These are phyloP conservation scores for Helotiales sp. DNA, from an alignment of 2,329 filamentous ascomycete species.

Conservation along the genomic window DNA sequence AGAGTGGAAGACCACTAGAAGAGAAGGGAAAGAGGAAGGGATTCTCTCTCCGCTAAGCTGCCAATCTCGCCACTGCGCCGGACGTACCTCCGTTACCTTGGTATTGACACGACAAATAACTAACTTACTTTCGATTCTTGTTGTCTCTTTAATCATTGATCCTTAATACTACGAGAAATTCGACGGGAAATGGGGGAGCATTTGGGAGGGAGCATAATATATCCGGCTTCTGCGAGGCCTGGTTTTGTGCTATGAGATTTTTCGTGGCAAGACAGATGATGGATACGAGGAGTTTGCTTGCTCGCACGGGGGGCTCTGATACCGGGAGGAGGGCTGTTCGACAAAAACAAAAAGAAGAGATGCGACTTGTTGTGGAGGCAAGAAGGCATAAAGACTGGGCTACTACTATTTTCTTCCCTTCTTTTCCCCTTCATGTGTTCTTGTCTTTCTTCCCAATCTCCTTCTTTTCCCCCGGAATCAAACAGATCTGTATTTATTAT, in stretches of 20 bases:
- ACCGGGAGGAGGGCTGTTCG: neutral
- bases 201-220: constrained; percentile 34
- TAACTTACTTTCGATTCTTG: constrained; percentile 42
- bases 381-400: constrained; percentile 36
- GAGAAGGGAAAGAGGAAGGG: constrained; percentile 99
- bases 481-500: constrained; percentile 42
- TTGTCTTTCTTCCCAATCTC: constrained; percentile 21
- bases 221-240: constrained; percentile 41
- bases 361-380: constrained; percentile 5
- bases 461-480: constrained; percentile 31
- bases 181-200: constrained; percentile 32
- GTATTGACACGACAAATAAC: constrained; percentile 38
- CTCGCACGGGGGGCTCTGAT: constrained; percentile 17
- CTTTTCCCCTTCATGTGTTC: constrained; percentile 3
- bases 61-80: constrained; percentile 21
- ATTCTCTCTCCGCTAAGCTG: constrained; percentile 91
- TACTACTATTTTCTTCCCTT: constrained; percentile 23
- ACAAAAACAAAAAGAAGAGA: constrained; percentile 25
- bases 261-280: constrained; percentile 28
- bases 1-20: constrained; percentile 93
- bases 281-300: constrained; percentile 39
- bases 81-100: constrained; percentile 33
- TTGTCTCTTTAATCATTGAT: constrained; percentile 44
- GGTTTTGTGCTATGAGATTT: constrained; percentile 27
- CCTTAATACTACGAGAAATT: constrained; percentile 40